Percentiles rank a stretch among this genome's conserved stretches.
Evolutionary conservation across 148 eudicot genomes (phyloP).

Genomic region (Rhododendron molle): DNA sequence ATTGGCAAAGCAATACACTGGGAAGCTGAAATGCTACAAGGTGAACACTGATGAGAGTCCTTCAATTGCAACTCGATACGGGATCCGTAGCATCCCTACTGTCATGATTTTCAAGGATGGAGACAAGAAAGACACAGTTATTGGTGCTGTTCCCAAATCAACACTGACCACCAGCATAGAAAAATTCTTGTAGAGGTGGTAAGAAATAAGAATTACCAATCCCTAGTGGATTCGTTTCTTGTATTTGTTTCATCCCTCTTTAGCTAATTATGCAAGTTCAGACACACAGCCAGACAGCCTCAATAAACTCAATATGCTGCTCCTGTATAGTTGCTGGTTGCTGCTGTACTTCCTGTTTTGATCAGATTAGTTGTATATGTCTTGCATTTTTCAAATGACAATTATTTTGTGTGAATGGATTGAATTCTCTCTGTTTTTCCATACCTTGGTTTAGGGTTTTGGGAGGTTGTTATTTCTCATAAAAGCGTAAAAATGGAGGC

Average conservation of each 20-base stretch:
- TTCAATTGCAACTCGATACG: slow-evolving; percentile 60
- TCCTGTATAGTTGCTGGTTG: slow-evolving; percentile 10
- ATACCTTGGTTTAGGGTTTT: not conserved
- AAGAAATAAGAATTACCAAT: slow-evolving; percentile 5
- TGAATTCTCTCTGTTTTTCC: not conserved
- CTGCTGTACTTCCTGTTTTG: slow-evolving; percentile 3
- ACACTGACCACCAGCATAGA: slow-evolving; percentile 69
- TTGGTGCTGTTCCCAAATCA: slow-evolving; percentile 92
- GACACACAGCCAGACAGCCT: not conserved
- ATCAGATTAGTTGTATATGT: not conserved
- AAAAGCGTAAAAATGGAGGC: not conserved
- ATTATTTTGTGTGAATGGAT: not conserved
- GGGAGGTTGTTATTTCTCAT: not conserved
- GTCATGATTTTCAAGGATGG: slow-evolving; percentile 81
- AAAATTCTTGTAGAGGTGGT: slow-evolving; percentile 52
- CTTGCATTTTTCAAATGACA: not conserved
- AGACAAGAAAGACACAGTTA: slow-evolving; percentile 84
- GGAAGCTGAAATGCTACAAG: slow-evolving; percentile 79
- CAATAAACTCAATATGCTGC: slow-evolving; percentile 10
- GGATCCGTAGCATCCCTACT: slow-evolving; percentile 91
- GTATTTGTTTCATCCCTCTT: not conserved
- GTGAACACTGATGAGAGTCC: slow-evolving; percentile 87
- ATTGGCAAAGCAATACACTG: slow-evolving; percentile 60
- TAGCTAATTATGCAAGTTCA: not conserved
- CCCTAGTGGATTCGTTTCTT: not conserved